These are phyloP conservation scores for Talaromyces sp. DNA, from an alignment of 2,329 filamentous ascomycete species.

Conservation along the genomic window DNA sequence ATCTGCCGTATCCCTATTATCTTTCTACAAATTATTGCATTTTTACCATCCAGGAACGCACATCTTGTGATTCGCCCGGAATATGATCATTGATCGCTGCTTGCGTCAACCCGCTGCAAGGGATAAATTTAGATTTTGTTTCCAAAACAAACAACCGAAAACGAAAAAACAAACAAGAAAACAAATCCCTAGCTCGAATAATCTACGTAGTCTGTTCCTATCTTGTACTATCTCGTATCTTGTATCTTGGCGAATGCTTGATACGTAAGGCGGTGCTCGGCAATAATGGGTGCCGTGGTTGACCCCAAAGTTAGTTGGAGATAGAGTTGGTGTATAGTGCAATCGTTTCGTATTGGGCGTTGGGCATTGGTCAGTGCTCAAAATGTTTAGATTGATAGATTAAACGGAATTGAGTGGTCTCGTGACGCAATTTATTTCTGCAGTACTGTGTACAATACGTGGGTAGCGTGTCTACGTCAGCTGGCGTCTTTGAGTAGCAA, in stretches of 20 bases:
- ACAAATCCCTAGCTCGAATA: too few relatives aligned
- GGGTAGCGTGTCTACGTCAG: background rate
- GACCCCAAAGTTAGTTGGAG: background rate
- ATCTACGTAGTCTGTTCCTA: too few relatives aligned
- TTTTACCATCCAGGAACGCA: background rate
- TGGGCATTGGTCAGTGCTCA: background rate
- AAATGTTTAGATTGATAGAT: background rate
- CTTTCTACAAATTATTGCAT: background rate
- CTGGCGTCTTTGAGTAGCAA: background rate
- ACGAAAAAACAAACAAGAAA: background rate
- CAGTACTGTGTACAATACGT: background rate
- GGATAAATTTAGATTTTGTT: background rate
- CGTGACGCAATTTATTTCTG: background rate
- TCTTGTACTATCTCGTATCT: too few relatives aligned
- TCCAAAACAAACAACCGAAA: background rate
- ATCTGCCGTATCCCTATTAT: background rate
- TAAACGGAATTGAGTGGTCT: background rate
- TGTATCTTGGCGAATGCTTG: too few relatives aligned
- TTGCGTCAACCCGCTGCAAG: background rate
- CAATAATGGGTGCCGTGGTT: background rate
- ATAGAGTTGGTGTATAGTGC: background rate
- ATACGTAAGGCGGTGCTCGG: background rate
- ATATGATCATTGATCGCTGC: background rate
- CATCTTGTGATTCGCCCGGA: background rate
- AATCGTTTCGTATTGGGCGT: background rate